Evolutionary conservation across 1,139 yeast species (phyloP).

Genomic region (Saccharomyces hybrid): DNA sequence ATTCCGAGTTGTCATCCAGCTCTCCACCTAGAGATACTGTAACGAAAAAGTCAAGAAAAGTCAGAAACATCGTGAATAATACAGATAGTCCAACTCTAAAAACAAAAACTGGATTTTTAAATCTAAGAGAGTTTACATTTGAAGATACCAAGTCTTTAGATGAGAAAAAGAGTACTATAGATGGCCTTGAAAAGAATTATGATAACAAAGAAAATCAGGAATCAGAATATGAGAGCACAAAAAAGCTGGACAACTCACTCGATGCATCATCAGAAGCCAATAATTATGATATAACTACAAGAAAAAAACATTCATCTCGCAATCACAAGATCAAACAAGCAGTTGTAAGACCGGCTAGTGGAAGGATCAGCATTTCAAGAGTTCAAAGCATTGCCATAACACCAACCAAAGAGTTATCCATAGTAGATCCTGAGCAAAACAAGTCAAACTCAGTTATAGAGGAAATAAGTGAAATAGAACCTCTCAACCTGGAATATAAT

Average conservation of each 20-base stretch:
- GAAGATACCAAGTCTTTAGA: constrained; percentile 7
- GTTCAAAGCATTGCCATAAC: constrained; percentile 8
- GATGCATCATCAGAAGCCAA: neutral
- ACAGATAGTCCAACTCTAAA: constrained; percentile 3
- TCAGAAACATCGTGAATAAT: neutral
- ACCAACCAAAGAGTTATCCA: constrained; percentile 2
- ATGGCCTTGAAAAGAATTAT: neutral
- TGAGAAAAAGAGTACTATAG: constrained; percentile 2
- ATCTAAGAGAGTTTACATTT: constrained; percentile 19
- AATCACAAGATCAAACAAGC: constrained; percentile 4
- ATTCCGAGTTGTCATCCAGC: constrained; percentile 6
- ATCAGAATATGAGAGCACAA: neutral
- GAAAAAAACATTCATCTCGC: neutral
- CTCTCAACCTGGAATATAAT: constrained; percentile 17
- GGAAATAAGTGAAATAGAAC: constrained; percentile 10
- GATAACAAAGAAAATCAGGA: neutral
- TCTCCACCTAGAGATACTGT: neutral
- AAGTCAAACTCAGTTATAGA: neutral
- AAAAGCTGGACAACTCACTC: neutral
- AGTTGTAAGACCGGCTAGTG: constrained; percentile 27
- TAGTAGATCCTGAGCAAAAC: constrained; percentile 6
- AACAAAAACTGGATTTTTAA: constrained; percentile 12
- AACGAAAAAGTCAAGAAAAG: neutral
- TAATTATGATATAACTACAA: neutral
- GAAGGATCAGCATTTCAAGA: constrained; percentile 28